Base-by-base conservation (phyloP, 306 rosid genomes). In the Pyrus bretschneideri region DNA sequence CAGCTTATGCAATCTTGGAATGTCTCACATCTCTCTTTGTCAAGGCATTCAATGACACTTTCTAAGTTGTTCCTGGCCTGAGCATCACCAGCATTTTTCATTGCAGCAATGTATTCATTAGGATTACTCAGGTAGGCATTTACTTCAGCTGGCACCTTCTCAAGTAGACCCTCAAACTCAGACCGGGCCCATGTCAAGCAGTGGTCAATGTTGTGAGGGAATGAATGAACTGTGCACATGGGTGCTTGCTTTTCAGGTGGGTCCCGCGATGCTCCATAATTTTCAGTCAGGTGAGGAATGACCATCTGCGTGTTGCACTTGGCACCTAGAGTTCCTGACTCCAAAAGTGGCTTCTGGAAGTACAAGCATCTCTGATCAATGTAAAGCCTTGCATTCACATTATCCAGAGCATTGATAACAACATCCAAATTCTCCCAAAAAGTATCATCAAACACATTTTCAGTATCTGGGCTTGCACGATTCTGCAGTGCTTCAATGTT, bases 81-180 rank as follows among this genome's bases (percentile, higher is more conserved):
- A 60, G 81, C 81, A 70, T 77, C 81, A 59, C 81, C 81, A 70
- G 81, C 70, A 77, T 77, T 77, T 51, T 60, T 77, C 81, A 77
- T 77, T n/a, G 70, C 29, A 3, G 70, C 2, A n/a, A 63, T 60
- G 49, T 77, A 69, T 23, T 77, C 81, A 21, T 21, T 33, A 12
- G 81, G 75, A 69, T n/a, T 69, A 23, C 76, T 58, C 67, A 77
- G 44, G 52, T 69, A 77, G 35, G 81, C 62, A 69, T 77, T 77
- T 23, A 77, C 81, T 77, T 77, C 81, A 17, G 81, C 70, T 27
- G 81, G 81, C 31, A 62, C 68, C 70, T 77, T 77, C 76, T 77
- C 81, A 29, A 77, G 81, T 35, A 77, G 52, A 69, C 81, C 81
- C 52, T 70, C 81, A 77, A 77, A 77, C 74, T 77, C 76, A 9